phyloP scores from a whole-genome alignment of 2,329 filamentous ascomycete species.

The Colletotrichum karsti region DNA sequence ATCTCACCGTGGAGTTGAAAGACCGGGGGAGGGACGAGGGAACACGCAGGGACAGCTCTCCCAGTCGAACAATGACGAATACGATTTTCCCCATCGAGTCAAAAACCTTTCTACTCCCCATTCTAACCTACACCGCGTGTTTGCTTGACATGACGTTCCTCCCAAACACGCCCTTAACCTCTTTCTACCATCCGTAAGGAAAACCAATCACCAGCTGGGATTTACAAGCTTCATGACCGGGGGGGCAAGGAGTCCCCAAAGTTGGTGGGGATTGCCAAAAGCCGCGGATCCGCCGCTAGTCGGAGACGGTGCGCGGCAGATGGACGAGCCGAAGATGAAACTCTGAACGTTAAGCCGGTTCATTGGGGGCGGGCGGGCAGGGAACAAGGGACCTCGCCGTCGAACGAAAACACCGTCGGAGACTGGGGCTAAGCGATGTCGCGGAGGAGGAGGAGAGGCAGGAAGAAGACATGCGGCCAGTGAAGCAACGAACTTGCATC shows the following conservation, averaged over 20 bases:
- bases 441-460: background rate
- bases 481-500: background rate
- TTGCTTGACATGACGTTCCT: no score
- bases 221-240: no score
- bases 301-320: background rate
- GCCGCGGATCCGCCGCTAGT: background rate
- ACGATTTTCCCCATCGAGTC: background rate
- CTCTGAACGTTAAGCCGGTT: background rate
- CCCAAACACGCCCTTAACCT: no score
- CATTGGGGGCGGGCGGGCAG: background rate
- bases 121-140: no score
- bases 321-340: background rate
- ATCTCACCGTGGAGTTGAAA: no score
- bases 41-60: no score
- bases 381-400: background rate
- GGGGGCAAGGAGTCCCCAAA: background rate
- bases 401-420: no score
- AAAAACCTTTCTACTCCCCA: no score
- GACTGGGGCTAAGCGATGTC: no score
- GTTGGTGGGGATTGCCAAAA: background rate
- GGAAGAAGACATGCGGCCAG: no score
- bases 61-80: background rate
- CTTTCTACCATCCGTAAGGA: no score
- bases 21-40: background rate
- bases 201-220: no score